Base-by-base conservation (phyloP, 192 early-diverging fungal genomes). In the Coemansia sp. region DNA sequence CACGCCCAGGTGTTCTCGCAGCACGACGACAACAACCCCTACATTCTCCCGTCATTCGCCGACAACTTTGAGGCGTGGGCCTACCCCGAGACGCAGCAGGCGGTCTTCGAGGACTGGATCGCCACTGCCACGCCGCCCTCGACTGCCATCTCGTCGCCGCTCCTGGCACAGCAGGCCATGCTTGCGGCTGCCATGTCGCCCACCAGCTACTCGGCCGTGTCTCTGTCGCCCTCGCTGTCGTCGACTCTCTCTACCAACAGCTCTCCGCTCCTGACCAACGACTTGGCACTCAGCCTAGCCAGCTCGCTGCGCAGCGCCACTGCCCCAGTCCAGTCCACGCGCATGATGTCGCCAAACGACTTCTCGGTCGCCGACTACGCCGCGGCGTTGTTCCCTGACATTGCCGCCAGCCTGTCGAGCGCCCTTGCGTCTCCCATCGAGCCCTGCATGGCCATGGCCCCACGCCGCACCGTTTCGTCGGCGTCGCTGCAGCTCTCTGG, bases 21-120 rank as follows among this genome's bases (percentile, higher is more conserved):
- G 53, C 68, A 73, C 49, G 79, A 73, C 44, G 75, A 74, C 65
- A 50, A 19, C 59, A 69, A 62, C 69, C 57, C 68, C 42, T 82
- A 74, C 72, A 66, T 77, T n/a, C 47, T 82, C 23, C 69, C 80
- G 65, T 68, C 80, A 21, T 66, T 70, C n/a, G 69, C 72, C 49
- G 80, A 82, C 63, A 74, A 68, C 70, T 76, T 73, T 62, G 79
- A 82, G 61, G 53, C 79, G 26, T 82, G 79, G 79, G 65, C 75
- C 14, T 82, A 62, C 33, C 70, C 73, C 69, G 78, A 80, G 58
- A 63, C 75, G n/a, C 80, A 82, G 75, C 74, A 76, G 72, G 60
- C 71, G 14, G 69, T 77, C 53, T 76, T 82, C 62, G 75, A 77
- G 47, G 80, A 82, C 69, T 77, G 75, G 75, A 69, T 77, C 28